phyloP scores from a whole-genome alignment of 305 asterid genomes.

The Solanum hybrid region DNA sequence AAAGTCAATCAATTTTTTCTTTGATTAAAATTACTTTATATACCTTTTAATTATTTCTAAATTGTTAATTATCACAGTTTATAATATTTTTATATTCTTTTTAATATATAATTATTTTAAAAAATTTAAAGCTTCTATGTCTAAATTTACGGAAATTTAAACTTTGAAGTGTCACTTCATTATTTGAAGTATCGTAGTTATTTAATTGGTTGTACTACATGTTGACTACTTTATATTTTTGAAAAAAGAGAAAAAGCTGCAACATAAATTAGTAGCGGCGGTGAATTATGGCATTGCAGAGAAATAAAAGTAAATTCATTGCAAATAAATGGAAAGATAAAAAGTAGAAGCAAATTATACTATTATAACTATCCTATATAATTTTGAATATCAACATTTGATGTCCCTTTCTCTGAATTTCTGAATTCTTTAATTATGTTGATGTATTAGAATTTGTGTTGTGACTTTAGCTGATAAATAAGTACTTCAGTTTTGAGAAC shows the following conservation, averaged over 20 bases:
- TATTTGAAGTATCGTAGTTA: background rate
- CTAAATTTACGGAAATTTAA: background rate
- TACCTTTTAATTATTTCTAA: background rate
- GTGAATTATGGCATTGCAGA: background rate
- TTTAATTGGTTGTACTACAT: background rate
- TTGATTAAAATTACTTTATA: background rate
- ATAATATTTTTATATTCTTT: too few species aligned
- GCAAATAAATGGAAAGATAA: background rate
- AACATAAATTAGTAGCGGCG: background rate
- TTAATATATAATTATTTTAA: too few species aligned
- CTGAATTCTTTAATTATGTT: background rate
- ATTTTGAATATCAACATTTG: background rate
- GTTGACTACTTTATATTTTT: background rate
- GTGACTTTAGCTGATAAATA: background rate
- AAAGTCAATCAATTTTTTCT: background rate
- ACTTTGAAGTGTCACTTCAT: background rate
- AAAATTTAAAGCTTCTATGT: background rate
- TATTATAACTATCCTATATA: background rate
- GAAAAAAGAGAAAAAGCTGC: background rate
- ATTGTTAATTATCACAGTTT: background rate
- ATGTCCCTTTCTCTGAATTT: conserved; percentile 3
- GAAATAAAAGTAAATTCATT: background rate
- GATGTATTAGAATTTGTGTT: background rate
- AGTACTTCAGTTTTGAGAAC: background rate
- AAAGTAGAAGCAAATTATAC: background rate